Evolutionary conservation across 306 rosid species (phyloP).

Genomic region (Prunus fruticosa): DNA sequence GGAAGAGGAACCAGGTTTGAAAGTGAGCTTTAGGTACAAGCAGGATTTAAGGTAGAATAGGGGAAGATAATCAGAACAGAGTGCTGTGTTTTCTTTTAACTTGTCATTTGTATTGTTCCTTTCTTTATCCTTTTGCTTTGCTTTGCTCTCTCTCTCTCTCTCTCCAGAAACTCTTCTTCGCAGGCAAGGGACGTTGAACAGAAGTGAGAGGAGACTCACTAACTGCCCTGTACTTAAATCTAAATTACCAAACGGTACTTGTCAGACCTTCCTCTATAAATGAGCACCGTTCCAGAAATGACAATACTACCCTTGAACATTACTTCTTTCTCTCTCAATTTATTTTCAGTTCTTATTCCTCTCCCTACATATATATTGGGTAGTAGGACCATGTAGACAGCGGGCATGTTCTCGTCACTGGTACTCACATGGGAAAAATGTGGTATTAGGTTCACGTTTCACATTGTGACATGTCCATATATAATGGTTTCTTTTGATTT

Average conservation of each 20-base stretch:
- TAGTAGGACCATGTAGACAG: conserved; percentile 17
- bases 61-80: conserved; percentile 30
- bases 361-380: neutral
- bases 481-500: neutral
- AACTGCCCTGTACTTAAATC: conserved; percentile 45
- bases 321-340: neutral
- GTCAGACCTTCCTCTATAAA: conserved; percentile 25
- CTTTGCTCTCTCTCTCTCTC: conserved; percentile 26
- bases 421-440: conserved; percentile 27
- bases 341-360: neutral
- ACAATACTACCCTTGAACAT: conserved; percentile 30
- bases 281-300: conserved; percentile 15
- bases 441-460: neutral
- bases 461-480: conserved; percentile 12
- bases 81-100: neutral
- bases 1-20: neutral
- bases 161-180: conserved; percentile 44
- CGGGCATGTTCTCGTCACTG: conserved; percentile 25
- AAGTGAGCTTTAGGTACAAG: conserved; percentile 12
- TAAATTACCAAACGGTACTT: conserved; percentile 56
- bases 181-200: conserved; percentile 73
- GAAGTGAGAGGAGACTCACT: conserved; percentile 55
- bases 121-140: conserved; percentile 35
- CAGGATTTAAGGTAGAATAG: neutral
- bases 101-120: conserved; percentile 43